Percentiles rank a stretch among this genome's conserved stretches.
Conservation (phyloP, 192 early-diverging fungal genomes). For the Allomyces arbusculus region DNA sequence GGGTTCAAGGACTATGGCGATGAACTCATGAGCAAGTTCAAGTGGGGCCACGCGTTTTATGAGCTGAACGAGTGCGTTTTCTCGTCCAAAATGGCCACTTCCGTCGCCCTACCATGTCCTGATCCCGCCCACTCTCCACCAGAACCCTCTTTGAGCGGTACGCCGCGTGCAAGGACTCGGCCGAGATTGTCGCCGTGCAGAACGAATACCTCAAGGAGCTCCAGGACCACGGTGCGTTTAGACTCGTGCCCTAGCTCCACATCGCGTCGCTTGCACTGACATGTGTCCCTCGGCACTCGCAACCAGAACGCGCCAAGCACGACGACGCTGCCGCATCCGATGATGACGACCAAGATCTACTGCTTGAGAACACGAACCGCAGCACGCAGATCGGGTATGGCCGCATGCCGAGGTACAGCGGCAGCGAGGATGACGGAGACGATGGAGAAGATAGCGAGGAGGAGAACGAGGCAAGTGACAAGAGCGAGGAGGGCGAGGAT, state of each 20-base stretch:
- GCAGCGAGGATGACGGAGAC: conserved; percentile 3
- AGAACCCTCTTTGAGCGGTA: conserved; percentile 59
- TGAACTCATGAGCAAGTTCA: conserved; percentile 65
- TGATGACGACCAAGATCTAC: conserved; percentile 2
- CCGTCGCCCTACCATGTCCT: not conserved
- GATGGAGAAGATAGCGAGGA: conserved; percentile 7
- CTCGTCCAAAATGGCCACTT: not conserved
- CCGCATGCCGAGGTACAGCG: conserved; percentile 1
- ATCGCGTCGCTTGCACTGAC: not conserved
- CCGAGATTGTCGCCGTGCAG: conserved; percentile 51
- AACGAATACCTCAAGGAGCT: conserved; percentile 60
- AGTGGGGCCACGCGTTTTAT: conserved; percentile 85
- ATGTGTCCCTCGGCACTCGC: not conserved
- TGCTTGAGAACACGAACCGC: conserved; percentile 7
- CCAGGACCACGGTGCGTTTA: conserved; percentile 35
- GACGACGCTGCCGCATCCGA: conserved; percentile 2
- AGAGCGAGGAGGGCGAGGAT: no score
- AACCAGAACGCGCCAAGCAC: not conserved
- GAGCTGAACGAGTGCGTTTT: conserved; percentile 56
- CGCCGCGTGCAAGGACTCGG: conserved; percentile 46
- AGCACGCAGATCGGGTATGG: conserved; percentile 1
- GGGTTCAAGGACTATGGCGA: conserved; percentile 44
- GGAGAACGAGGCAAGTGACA: no score
- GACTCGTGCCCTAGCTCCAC: conserved; percentile 2
- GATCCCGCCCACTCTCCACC: not conserved